Evolutionary conservation across 2,329 filamentous ascomycete genomes (phyloP), one percentile per base, ranked within the genome.

Genomic region (Aspergillus vadensis): DNA sequence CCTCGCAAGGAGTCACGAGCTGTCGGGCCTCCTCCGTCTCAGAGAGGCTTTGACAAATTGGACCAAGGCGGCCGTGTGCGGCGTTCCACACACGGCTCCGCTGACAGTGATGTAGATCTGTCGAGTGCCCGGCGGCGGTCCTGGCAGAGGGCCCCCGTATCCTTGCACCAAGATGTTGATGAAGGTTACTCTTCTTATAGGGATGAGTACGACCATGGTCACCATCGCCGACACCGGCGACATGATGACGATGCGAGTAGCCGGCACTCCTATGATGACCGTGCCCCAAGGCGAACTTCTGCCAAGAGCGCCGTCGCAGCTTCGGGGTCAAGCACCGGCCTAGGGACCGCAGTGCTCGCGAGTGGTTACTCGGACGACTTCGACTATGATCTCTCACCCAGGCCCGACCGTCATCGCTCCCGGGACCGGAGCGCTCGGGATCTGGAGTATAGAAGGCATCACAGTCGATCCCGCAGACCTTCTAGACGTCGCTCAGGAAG

Each of bases 81-180:
- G 55, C 66, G 63, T 36, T 70, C 70, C 8, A 55, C 59, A 17
- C 65, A 69, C 23, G 64, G 61, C 17, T 58, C 54, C n/a, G 60
- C 61, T 23, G 67, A 69, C 70, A 77, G 63, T 50, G 74, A 74
- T 43, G 58, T 64, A 58, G 74, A 80, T 10, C 75, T 80, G 15
- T 71, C 76, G 17, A 66, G 71, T 55, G 69, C 61, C 44, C 74
- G 63, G 53, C 76, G 63, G 61, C 72, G 60, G 43, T 70, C 79
- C 10, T 77, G 77, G 30, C 80, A 79, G 48, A 77, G 77, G 59
- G 74, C 77, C 36, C 74, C 79, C 12, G 74, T 80, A 3, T 71
- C 79, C 15, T 65, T 83, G 5, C 81, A 83, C 63, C 83, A 83
- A 62, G 79, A 80, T 17, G 71, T 73, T 10, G 80, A 82, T 48